Evolutionary conservation across 2,329 filamentous ascomycete species (phyloP).

Genomic region (Fusarium sp.): DNA sequence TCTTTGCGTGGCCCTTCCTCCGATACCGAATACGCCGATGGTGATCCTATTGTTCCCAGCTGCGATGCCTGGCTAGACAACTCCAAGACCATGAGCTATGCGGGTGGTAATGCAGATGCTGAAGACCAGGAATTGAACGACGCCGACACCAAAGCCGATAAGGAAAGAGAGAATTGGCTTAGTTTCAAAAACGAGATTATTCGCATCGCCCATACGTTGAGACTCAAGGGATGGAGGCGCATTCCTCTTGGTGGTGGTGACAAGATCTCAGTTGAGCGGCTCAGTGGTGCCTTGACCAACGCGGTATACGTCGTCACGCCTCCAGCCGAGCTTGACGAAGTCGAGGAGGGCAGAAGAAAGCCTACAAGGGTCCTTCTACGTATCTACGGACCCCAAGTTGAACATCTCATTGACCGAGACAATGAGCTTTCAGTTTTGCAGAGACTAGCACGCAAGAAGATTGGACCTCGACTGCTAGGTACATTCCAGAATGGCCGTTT

Average conservation of each 20-base stretch:
- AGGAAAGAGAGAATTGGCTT: constrained; percentile 84
- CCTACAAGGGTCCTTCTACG: constrained; percentile 84
- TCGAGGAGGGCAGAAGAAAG: constrained; percentile 59
- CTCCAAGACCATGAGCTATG: constrained; percentile 87
- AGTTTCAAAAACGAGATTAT: constrained; percentile 94
- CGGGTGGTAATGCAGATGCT: constrained; percentile 62
- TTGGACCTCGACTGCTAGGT: constrained; percentile 90
- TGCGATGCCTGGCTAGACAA: constrained; percentile 92
- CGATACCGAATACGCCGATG: constrained; percentile 88
- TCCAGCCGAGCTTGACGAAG: constrained; percentile 71
- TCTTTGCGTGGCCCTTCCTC: constrained; percentile 73
- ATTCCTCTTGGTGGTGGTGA: constrained; percentile 81
- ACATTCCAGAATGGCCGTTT: constrained; percentile 97
- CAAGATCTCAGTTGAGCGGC: constrained; percentile 78
- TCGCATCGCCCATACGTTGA: constrained; percentile 88
- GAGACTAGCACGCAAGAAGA: constrained; percentile 90
- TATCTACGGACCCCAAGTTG: constrained; percentile 94
- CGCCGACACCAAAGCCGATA: constrained; percentile 65
- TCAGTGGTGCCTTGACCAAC: constrained; percentile 95
- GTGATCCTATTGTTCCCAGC: constrained; percentile 85
- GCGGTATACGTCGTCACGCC: constrained; percentile 95
- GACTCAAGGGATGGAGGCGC: constrained; percentile 91
- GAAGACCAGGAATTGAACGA: constrained; percentile 54
- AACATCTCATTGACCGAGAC: constrained; percentile 95
- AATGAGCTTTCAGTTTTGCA: constrained; percentile 89